phyloP scores from a whole-genome alignment of 768 basidiomycete species.

The Chalciporus piperatus region DNA sequence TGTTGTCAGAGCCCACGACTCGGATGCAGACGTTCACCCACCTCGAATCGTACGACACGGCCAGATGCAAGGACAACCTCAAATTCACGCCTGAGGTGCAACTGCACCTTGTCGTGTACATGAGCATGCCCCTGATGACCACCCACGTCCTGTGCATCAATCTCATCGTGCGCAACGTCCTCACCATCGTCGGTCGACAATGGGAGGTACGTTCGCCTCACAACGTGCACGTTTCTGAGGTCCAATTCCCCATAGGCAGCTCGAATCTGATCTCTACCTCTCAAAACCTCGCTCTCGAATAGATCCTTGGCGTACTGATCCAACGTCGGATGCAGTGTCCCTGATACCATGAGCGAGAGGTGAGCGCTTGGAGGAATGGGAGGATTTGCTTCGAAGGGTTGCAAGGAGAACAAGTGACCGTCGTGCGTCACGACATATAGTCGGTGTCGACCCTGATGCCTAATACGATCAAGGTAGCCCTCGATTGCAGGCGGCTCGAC shows the following conservation, averaged over 20 bases:
- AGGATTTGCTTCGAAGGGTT: slow-evolving; percentile 53
- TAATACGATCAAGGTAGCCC: slow-evolving; percentile 78
- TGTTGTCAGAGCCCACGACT: background rate
- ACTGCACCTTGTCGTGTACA: slow-evolving; percentile 39
- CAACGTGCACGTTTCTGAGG: slow-evolving; percentile 60
- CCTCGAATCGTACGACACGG: slow-evolving; percentile 74
- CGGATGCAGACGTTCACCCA: slow-evolving; percentile 31
- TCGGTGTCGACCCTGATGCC: slow-evolving; percentile 52
- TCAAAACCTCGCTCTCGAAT: slow-evolving; percentile 51
- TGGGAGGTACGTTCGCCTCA: slow-evolving; percentile 51
- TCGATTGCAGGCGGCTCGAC: slow-evolving; percentile 81
- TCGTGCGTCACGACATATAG: slow-evolving; percentile 72
- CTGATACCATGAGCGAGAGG: slow-evolving; percentile 29
- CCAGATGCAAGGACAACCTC: slow-evolving; percentile 73
- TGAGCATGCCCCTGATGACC: slow-evolving; percentile 53
- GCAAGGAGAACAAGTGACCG: slow-evolving; percentile 65
- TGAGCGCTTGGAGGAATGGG: slow-evolving; percentile 64
- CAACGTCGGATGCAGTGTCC: slow-evolving; percentile 25
- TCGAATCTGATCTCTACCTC: slow-evolving; percentile 64
- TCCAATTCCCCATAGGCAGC: slow-evolving; percentile 69
- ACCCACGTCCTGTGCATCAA: slow-evolving; percentile 63
- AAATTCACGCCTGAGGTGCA: slow-evolving; percentile 68
- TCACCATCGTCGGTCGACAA: slow-evolving; percentile 29
- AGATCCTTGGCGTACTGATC: slow-evolving; percentile 34
- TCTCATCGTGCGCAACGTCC: slow-evolving; percentile 24